These are phyloP conservation scores for Jatropha curcas DNA, from an alignment of 345 rosid genomes.

Conservation along the genomic window DNA sequence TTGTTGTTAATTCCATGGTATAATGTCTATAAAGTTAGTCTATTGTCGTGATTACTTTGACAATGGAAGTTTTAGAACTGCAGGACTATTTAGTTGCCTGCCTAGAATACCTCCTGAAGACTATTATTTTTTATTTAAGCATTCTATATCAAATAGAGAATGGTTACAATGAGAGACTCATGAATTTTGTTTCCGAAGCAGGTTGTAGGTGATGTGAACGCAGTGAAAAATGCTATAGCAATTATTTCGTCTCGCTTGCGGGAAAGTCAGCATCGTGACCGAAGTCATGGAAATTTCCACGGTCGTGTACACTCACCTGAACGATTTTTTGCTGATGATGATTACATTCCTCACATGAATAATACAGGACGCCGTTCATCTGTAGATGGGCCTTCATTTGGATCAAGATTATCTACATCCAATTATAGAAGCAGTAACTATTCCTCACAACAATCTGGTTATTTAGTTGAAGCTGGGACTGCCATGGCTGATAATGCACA, in stretches of 20 bases:
- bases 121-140: neutral
- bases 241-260: conserved; percentile 78
- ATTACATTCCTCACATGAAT: conserved; percentile 59
- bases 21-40: neutral
- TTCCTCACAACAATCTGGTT: conserved; percentile 56
- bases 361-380: conserved; percentile 55
- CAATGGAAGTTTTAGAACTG: conserved; percentile 1
- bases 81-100: neutral
- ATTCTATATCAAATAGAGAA: neutral
- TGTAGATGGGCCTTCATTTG: conserved; percentile 50
- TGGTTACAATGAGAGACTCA: conserved; percentile 1
- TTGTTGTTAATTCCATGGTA: neutral
- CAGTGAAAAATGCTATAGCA: conserved; percentile 77
- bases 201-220: conserved; percentile 82
- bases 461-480: conserved; percentile 46
- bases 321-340: conserved; percentile 68
- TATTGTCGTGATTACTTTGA: conserved; percentile 1
- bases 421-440: conserved; percentile 56
- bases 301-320: conserved; percentile 82
- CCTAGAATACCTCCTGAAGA: neutral
- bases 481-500: conserved; percentile 55
- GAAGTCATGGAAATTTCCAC: conserved; percentile 57
- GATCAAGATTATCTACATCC: conserved; percentile 49
- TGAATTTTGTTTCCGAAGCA: conserved; percentile 31
- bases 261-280: conserved; percentile 98